phyloP scores from a whole-genome alignment of 768 basidiomycete genomes.

The Auricularia heimuer region DNA sequence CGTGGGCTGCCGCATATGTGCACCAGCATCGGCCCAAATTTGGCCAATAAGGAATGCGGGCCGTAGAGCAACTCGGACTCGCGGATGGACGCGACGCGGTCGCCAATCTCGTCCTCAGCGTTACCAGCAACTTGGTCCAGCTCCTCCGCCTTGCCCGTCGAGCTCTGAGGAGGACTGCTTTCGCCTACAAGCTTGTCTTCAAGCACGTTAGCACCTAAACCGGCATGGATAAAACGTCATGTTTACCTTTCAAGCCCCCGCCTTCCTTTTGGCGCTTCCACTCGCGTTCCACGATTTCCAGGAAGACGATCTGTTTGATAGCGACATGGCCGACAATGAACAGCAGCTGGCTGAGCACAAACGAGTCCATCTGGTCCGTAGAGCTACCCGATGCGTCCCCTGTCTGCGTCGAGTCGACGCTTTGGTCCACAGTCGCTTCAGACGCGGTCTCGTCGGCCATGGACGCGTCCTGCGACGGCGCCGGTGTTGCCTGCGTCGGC shows the following conservation, averaged over 20 bases:
- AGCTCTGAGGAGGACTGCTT: slow-evolving; percentile 32
- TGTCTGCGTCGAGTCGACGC: slow-evolving; percentile 16
- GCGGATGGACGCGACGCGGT: slow-evolving; percentile 71
- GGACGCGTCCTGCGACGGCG: slow-evolving; percentile 11
- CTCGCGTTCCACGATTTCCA: slow-evolving; percentile 91
- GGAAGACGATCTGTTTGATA: slow-evolving; percentile 93
- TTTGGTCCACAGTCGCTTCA: slow-evolving; percentile 40
- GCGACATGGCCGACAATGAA: slow-evolving; percentile 95
- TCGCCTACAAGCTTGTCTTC: slow-evolving; percentile 29
- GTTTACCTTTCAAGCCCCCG: slow-evolving; percentile 48
- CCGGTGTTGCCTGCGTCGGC: background rate
- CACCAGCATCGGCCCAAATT: slow-evolving; percentile 85
- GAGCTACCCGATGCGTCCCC: background rate
- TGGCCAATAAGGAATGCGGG: slow-evolving; percentile 62
- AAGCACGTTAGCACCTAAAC: background rate
- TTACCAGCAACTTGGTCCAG: slow-evolving; percentile 96
- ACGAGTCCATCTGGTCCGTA: slow-evolving; percentile 63
- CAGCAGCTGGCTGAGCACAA: slow-evolving; percentile 84
- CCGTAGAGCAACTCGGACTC: slow-evolving; percentile 87
- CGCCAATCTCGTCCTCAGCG: slow-evolving; percentile 97
- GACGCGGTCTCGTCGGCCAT: slow-evolving; percentile 32
- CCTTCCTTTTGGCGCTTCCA: slow-evolving; percentile 96
- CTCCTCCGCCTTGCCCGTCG: slow-evolving; percentile 60
- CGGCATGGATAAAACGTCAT: background rate
- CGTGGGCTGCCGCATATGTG: slow-evolving; percentile 86